These are phyloP conservation scores for Nakazawaea ernobii DNA, from an alignment of 805 yeast genomes.

Conservation along the genomic window DNA sequence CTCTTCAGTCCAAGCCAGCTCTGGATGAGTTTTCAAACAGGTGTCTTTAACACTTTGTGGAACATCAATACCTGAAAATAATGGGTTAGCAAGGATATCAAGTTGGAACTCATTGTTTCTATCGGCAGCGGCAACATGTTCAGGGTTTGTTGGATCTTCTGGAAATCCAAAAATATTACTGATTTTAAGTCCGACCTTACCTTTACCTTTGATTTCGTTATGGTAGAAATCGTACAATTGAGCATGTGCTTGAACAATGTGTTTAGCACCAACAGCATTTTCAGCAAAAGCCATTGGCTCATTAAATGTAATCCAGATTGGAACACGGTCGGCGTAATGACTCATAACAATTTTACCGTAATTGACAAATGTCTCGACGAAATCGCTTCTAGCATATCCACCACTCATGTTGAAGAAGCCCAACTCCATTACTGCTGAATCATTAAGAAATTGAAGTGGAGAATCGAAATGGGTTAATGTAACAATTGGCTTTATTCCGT, in stretches of 20 bases:
- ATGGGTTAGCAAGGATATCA: constrained; percentile 25
- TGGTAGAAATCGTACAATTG: constrained; percentile 11
- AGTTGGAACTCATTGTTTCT: constrained; percentile 21
- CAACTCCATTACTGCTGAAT: constrained; percentile 13
- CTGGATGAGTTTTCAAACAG: constrained; percentile 16
- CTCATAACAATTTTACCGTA: constrained; percentile 26
- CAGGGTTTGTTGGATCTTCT: constrained; percentile 19
- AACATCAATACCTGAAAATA: constrained; percentile 25
- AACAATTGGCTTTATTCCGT: constrained; percentile 21
- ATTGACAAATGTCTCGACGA: constrained; percentile 26
- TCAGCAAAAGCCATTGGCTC: constrained; percentile 26
- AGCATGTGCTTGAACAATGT: constrained; percentile 19
- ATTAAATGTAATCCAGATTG: constrained; percentile 26
- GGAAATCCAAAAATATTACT: constrained; percentile 24
- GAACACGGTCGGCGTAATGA: constrained; percentile 26
- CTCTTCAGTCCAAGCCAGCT: constrained; percentile 18
- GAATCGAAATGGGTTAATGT: constrained; percentile 31
- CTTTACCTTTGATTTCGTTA: constrained; percentile 18
- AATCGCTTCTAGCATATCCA: constrained; percentile 14
- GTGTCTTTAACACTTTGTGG: constrained; percentile 21
- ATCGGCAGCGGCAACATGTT: constrained; percentile 22
- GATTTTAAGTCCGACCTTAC: constrained; percentile 23
- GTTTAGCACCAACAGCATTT: constrained; percentile 21
- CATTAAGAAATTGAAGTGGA: constrained; percentile 18
- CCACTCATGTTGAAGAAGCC: constrained; percentile 18